Percentiles rank a stretch among this genome's conserved stretches.
phyloP scores from a whole-genome alignment of 208 protist species.

The Phytomonas sp. region DNA sequence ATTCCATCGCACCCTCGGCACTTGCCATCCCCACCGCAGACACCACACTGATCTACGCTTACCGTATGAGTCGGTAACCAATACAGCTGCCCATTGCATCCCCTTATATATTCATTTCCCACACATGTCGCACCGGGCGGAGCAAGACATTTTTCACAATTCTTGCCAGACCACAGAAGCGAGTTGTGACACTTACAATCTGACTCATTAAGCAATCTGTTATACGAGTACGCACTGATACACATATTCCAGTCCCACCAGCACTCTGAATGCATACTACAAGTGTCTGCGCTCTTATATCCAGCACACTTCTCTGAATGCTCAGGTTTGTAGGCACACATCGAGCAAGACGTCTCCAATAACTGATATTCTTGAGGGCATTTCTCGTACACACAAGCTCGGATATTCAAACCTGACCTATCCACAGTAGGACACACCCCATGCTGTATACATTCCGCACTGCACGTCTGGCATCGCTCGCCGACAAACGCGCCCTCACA shows the following conservation, averaged over 20 bases:
- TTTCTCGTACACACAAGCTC: conserved; percentile 26
- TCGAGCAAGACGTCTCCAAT: conserved; percentile 15
- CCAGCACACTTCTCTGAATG: conserved; percentile 7
- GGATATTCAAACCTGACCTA: conserved; percentile 21
- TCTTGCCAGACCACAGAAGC: conserved; percentile 16
- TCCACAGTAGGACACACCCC: conserved; percentile 23
- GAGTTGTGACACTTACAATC: conserved; percentile 20
- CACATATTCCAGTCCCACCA: conserved; percentile 19
- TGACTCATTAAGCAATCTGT: background rate
- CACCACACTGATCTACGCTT: conserved; percentile 26
- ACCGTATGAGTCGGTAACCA: conserved; percentile 1
- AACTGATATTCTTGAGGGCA: conserved; percentile 12
- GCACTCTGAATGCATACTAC: conserved; percentile 14
- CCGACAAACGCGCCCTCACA: conserved; percentile 33
- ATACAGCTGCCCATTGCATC: conserved; percentile 31
- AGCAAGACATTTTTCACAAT: conserved; percentile 22
- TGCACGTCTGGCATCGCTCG: conserved; percentile 35
- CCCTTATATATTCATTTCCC: conserved; percentile 11
- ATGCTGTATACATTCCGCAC: conserved; percentile 20
- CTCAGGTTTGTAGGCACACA: conserved; percentile 7
- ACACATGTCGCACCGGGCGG: conserved; percentile 25
- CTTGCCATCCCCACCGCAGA: conserved; percentile 39
- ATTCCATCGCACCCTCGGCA: conserved; percentile 52
- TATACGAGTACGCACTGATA: conserved; percentile 6
- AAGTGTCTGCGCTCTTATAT: conserved; percentile 4